These are phyloP conservation scores for Chlorella vulgaris DNA, from an alignment of 139 green algal species.

Conservation along the genomic window DNA sequence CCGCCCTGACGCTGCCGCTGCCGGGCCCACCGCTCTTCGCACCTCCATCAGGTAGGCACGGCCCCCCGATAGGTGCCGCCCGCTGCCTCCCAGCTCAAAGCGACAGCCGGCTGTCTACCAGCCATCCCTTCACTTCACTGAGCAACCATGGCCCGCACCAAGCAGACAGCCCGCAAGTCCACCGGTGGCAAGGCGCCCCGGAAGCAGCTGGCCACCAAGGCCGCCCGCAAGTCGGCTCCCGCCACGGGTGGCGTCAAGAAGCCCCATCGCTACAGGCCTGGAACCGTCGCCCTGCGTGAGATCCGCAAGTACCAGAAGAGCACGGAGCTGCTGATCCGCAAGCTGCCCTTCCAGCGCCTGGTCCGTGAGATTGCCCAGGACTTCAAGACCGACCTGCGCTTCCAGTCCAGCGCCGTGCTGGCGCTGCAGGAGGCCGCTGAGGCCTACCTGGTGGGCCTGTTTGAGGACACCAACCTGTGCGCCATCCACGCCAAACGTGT, in stretches of 20 bases:
- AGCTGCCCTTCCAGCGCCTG: slow-evolving; percentile 96
- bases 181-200: slow-evolving; percentile 88
- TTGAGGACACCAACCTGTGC: slow-evolving; percentile 80
- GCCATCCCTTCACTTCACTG: not conserved
- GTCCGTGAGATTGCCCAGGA: slow-evolving; percentile 98
- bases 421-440: slow-evolving; percentile 95
- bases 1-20: not conserved
- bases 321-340: slow-evolving; percentile 91
- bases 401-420: slow-evolving; percentile 83
- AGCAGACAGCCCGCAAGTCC: slow-evolving; percentile 88
- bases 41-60: no score
- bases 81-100: not conserved
- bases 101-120: not conserved
- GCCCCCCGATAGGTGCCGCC: not conserved
- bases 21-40: not conserved
- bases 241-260: slow-evolving; percentile 81
- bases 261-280: slow-evolving; percentile 53
- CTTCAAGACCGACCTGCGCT: slow-evolving; percentile 99
- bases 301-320: slow-evolving; percentile 96
- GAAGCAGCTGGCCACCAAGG: slow-evolving; percentile 97
- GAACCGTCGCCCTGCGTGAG: slow-evolving; percentile 74
- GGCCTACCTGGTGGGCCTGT: slow-evolving; percentile 96
- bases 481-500: slow-evolving; percentile 88
- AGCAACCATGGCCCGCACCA: slow-evolving; percentile 81
- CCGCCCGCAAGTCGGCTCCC: slow-evolving; percentile 42